Conservation (phyloP, 345 rosid species). For the Nephelium lappaceum region DNA sequence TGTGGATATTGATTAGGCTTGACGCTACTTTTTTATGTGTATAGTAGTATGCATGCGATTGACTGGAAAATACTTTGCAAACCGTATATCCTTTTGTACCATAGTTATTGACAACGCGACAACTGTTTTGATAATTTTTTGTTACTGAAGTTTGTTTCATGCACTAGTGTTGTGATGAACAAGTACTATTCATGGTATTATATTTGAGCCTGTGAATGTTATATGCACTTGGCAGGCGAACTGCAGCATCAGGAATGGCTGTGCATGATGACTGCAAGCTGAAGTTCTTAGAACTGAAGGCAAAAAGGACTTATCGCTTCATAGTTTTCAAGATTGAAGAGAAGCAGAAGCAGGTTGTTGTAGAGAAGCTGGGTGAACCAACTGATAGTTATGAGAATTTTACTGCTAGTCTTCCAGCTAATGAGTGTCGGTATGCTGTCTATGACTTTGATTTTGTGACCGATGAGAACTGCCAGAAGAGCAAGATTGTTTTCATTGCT, state of each 20-base stretch:
- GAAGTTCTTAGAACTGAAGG: conserved; percentile 63
- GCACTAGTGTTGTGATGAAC: neutral
- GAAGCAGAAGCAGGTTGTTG: conserved; percentile 67
- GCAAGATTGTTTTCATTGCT: conserved; percentile 68
- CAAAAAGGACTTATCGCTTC: conserved; percentile 64
- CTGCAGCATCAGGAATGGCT: conserved; percentile 71
- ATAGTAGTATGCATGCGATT: neutral
- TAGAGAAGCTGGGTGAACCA: conserved; percentile 71
- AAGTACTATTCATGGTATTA: neutral
- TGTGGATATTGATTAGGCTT: neutral
- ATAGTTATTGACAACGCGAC: neutral
- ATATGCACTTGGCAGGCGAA: conserved; percentile 44
- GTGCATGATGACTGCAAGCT: conserved; percentile 81
- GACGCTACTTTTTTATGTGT: neutral
- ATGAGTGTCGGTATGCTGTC: conserved; percentile 74
- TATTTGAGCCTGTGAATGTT: neutral
- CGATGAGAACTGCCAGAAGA: conserved; percentile 67
- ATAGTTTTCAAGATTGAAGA: conserved; percentile 68
- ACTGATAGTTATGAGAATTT: conserved; percentile 54
- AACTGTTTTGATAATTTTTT: no score
- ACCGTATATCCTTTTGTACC: neutral
- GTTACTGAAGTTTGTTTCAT: neutral
- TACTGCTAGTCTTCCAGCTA: conserved; percentile 58
- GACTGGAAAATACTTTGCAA: neutral
- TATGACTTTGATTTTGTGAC: conserved; percentile 71